phyloP scores from a whole-genome alignment of 2,329 filamentous ascomycete genomes.

The Aspergillus thermomutatus region DNA sequence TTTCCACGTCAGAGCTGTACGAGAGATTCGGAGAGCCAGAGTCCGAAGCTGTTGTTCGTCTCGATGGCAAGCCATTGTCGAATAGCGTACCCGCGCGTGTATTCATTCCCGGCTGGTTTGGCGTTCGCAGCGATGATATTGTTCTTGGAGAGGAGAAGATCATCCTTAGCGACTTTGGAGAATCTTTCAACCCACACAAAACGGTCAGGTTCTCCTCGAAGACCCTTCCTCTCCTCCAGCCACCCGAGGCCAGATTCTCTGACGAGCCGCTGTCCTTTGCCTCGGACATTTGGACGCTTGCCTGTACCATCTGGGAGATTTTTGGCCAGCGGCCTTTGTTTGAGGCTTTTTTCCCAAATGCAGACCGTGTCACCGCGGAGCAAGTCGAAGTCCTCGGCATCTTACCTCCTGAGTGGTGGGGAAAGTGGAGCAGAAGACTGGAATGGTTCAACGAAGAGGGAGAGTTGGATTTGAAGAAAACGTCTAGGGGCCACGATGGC shows the following conservation, averaged over 20 bases:
- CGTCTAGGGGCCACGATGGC: conserved; percentile 4
- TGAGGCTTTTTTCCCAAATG: conserved; percentile 17
- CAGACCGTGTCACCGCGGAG: conserved; percentile 24
- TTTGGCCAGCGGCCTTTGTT: conserved; percentile 28
- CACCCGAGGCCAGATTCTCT: conserved; percentile 36
- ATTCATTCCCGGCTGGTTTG: conserved; percentile 12
- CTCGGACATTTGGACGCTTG: conserved; percentile 40
- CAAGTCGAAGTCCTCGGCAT: conserved; percentile 26
- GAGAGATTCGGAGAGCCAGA: conserved; percentile 19
- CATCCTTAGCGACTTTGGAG: conserved; percentile 26
- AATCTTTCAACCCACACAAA: conserved; percentile 21
- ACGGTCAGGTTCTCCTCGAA: conserved; percentile 13
- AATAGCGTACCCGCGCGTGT: conserved; percentile 16
- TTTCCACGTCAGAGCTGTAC: conserved; percentile 18
- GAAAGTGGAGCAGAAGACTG: conserved; percentile 17
- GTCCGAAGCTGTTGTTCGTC: conserved; percentile 18
- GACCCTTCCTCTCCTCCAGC: conserved; percentile 24
- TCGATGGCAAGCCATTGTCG: conserved; percentile 18
- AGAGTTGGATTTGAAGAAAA: conserved; percentile 2
- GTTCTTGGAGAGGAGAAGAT: conserved; percentile 17
- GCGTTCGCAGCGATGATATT: conserved; percentile 17
- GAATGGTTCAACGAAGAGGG: conserved; percentile 23
- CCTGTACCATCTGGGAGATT: conserved; percentile 37
- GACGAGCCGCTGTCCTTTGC: conserved; percentile 30
- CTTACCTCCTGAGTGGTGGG: conserved; percentile 26